Base-by-base conservation (phyloP, 192 early-diverging fungal species). In the Endogone sp. region DNA sequence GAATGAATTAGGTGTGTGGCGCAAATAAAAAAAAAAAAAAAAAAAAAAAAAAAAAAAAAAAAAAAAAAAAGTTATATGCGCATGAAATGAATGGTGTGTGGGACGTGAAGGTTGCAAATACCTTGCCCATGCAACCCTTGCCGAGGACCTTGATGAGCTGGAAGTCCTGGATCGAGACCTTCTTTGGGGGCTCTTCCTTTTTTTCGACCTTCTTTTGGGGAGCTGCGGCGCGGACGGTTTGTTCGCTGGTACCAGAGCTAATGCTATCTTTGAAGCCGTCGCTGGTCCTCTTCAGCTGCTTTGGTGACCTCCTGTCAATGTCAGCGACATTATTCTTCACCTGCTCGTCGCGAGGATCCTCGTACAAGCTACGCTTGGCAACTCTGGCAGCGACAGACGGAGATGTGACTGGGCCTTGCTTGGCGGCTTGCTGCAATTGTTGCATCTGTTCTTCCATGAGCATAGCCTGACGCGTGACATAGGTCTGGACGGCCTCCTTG, bases 91-190 rank as follows among this genome's bases (percentile, higher is more conserved):
- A 20, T 11, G 28, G 21, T 25, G 60, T 10, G 28, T 11, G 37
- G 6, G 37, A 27, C 29, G 2, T 49, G 26, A 22, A 25, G 28
- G 62, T 73, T 66, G 28, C 30, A 10, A 24, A 62, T 75, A 85
- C 84, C 76, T 87, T 87, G 32, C 86, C 86, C 79, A 84, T 87
- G 29, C 82, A 84, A 2, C 86, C 86, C 68, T 78, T 85, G 16
- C 86, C 86, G 20, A 87, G 78, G 30, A 87, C 86, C 44, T 79
- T 82, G 49, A 87, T 72, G 20, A 85, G 58, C 23, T 84, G 68
- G 30, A 82, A 85, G 59, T 85, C 75, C 3, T 84, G 73, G 3
- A 84, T 74, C 0, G 72, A 66, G 2, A 62, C 61, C 32, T 81
- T 77, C 26, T 75, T 75, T 30, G 55, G 65, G 22, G 65, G 23